Conservation (phyloP, 2,329 filamentous ascomycete genomes). For the Coleophoma eucalyptorum region DNA sequence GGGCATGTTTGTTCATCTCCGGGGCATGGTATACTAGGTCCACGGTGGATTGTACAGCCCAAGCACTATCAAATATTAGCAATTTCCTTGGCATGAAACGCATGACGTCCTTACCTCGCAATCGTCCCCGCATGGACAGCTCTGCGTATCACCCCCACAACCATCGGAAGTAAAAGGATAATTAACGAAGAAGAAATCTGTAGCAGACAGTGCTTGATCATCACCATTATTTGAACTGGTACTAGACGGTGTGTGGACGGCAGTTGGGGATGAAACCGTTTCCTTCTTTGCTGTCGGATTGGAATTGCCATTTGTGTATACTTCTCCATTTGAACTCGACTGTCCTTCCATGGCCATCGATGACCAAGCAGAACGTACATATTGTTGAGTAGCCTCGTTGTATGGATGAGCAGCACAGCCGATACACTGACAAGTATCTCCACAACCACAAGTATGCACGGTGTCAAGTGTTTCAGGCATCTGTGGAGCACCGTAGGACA, state of each 20-base stretch:
- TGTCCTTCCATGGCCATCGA: slow-evolving; percentile 16
- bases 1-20: slow-evolving; percentile 47
- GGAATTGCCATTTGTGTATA: slow-evolving; percentile 11
- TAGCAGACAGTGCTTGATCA: slow-evolving; percentile 42
- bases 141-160: slow-evolving; percentile 45
- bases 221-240: slow-evolving; percentile 30
- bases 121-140: slow-evolving; percentile 56
- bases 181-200: slow-evolving; percentile 57
- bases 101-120: slow-evolving; percentile 31
- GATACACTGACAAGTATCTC: slow-evolving; percentile 62
- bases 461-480: slow-evolving; percentile 27
- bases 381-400: slow-evolving; percentile 57
- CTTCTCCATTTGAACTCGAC: slow-evolving; percentile 7
- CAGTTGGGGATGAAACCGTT: slow-evolving; percentile 16
- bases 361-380: slow-evolving; percentile 43
- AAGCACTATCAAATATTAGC: slow-evolving; percentile 33
- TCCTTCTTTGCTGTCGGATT: slow-evolving; percentile 6
- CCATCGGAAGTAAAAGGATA: slow-evolving; percentile 42
- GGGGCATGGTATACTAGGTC: slow-evolving; percentile 17
- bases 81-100: not conserved
- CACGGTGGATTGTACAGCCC: slow-evolving; percentile 50
- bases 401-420: slow-evolving; percentile 66
- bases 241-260: slow-evolving; percentile 22
- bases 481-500: slow-evolving; percentile 27
- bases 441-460: slow-evolving; percentile 55